Evolutionary conservation across 192 early-diverging fungal genomes (phyloP).

Genomic region (Coemansia erecta): DNA sequence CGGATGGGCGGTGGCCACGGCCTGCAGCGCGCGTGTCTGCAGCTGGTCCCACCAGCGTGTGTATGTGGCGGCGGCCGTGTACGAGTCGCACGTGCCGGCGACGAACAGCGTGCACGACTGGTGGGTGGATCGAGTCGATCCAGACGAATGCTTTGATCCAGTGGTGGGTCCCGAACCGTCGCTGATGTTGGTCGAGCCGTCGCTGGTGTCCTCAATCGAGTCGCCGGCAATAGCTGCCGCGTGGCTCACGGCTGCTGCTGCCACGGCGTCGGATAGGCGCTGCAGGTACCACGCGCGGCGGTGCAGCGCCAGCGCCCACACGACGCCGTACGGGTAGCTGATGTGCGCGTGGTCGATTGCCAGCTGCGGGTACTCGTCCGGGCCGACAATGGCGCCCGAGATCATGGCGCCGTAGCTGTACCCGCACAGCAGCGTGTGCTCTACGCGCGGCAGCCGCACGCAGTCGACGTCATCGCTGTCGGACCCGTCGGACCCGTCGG

Average conservation of each 20-base stretch:
- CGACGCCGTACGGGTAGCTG: constrained; percentile 50
- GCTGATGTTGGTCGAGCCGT: too few species aligned
- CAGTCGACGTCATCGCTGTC: too few species aligned
- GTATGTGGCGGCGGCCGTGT: constrained; percentile 35
- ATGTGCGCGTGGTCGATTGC: constrained; percentile 46
- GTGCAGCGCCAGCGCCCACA: constrained; percentile 44
- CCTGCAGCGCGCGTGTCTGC: constrained; percentile 15
- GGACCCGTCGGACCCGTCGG: constrained; percentile 14
- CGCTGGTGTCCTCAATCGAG: neutral
- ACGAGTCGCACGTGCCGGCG: constrained; percentile 38
- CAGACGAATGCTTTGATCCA: too few species aligned
- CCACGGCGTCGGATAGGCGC: constrained; percentile 28
- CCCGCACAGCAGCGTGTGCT: constrained; percentile 37
- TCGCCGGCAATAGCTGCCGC: constrained; percentile 16
- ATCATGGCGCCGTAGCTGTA: constrained; percentile 54
- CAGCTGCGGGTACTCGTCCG: constrained; percentile 36
- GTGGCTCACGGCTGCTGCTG: constrained; percentile 16
- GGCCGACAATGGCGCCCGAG: constrained; percentile 24
- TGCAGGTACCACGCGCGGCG: constrained; percentile 35
- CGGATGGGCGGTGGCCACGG: constrained; percentile 7
- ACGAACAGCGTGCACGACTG: constrained; percentile 39
- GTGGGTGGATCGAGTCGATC: constrained; percentile 1
- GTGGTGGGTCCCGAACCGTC: too few species aligned
- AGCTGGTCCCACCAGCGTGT: constrained; percentile 42
- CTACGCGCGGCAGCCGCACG: constrained; percentile 38